These are phyloP conservation scores for Polyporus arcularius DNA, from an alignment of 768 basidiomycete species.

Conservation along the genomic window DNA sequence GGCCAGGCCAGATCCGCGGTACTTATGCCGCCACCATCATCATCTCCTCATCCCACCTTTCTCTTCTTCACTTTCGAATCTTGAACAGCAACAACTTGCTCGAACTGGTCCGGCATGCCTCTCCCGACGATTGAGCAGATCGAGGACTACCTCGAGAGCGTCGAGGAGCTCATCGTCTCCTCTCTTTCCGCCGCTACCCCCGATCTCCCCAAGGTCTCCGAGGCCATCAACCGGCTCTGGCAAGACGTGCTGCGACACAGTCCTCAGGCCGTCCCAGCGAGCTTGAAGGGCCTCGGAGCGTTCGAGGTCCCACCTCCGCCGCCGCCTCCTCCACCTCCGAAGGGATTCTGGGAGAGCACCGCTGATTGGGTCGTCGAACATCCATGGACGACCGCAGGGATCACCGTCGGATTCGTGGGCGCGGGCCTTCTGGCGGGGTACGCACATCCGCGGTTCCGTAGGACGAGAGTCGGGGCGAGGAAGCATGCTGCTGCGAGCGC, in stretches of 20 bases:
- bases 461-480: slow-evolving; percentile 24
- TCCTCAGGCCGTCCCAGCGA: slow-evolving; percentile 46
- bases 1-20: not conserved
- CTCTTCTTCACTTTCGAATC: not conserved
- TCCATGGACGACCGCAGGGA: slow-evolving; percentile 59
- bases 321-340: slow-evolving; percentile 50
- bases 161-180: slow-evolving; percentile 62
- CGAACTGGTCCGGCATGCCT: slow-evolving; percentile 16
- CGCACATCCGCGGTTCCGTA: slow-evolving; percentile 27
- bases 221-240: slow-evolving; percentile 71
- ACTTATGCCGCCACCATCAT: not conserved
- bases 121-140: slow-evolving; percentile 54
- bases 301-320: slow-evolving; percentile 76
- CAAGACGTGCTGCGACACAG: slow-evolving; percentile 81
- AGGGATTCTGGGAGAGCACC: slow-evolving; percentile 46
- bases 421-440: slow-evolving; percentile 65
- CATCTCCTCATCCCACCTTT: not conserved
- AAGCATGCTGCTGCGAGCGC: slow-evolving; percentile 29
- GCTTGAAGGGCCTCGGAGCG: slow-evolving; percentile 65
- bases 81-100: not conserved
- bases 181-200: slow-evolving; percentile 58
- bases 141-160: slow-evolving; percentile 66
- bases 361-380: slow-evolving; percentile 56
- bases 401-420: slow-evolving; percentile 61
- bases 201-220: slow-evolving; percentile 63